A percentile compares a stretch with the other conserved stretches of the same genome.
Conservation (phyloP, 2,329 filamentous ascomycete species). For the Sclerotiophoma versabilis region DNA sequence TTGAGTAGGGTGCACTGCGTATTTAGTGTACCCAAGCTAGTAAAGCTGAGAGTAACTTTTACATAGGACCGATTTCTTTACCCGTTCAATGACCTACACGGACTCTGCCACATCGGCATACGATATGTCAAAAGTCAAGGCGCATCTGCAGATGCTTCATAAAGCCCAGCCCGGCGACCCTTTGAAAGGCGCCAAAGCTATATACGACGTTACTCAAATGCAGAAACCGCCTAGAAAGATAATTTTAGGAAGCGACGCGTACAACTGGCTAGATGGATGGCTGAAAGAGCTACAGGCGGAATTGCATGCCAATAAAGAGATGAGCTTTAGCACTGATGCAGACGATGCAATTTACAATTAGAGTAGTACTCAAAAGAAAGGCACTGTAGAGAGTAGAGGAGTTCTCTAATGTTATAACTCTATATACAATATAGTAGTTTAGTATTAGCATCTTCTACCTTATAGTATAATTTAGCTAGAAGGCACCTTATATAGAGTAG, state of each 20-base stretch:
- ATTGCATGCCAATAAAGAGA: neutral
- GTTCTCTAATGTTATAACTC: too few species aligned
- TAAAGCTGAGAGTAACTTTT: neutral
- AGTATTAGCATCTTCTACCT: too few species aligned
- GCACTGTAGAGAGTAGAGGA: neutral
- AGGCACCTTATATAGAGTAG: too few species aligned
- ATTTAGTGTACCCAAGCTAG: neutral
- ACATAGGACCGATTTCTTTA: slow-evolving; percentile 2
- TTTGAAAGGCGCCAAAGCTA: neutral
- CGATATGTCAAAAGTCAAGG: slow-evolving; percentile 4
- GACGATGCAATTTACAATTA: neutral
- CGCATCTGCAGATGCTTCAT: neutral
- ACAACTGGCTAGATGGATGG: neutral
- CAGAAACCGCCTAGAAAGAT: neutral
- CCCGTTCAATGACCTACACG: slow-evolving; percentile 2
- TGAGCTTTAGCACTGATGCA: slow-evolving; percentile 3
- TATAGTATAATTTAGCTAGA: too few species aligned
- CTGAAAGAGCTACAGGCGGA: neutral
- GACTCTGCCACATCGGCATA: neutral
- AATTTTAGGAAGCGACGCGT: neutral
- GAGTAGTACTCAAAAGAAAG: neutral
- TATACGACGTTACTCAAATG: neutral
- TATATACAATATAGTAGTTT: too few species aligned
- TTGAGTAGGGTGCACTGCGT: too few species aligned
- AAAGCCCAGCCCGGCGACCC: neutral